phyloP scores from a whole-genome alignment of 2,329 filamentous ascomycete species.

The Cordyceps cicadae region DNA sequence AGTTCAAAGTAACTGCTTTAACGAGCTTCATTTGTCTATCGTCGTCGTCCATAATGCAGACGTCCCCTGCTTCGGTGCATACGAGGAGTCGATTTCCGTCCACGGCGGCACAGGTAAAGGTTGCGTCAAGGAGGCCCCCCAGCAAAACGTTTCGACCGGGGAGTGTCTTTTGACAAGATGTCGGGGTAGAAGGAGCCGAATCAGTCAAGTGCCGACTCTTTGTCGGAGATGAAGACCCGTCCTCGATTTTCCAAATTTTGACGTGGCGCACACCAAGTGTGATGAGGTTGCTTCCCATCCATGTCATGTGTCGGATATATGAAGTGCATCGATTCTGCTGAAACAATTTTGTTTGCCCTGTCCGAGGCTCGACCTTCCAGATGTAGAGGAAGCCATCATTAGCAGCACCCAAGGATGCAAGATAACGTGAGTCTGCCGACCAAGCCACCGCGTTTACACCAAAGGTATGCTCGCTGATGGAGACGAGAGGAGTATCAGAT shows the following conservation, averaged over 20 bases:
- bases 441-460: conserved; percentile 85
- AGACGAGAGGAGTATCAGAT: conserved; percentile 73
- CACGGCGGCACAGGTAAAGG: conserved; percentile 72
- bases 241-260: conserved; percentile 86
- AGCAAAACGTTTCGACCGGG: conserved; percentile 82
- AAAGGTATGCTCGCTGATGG: conserved; percentile 81
- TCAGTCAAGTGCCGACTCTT: conserved; percentile 51
- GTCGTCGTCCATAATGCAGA: conserved; percentile 80
- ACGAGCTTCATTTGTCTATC: conserved; percentile 63
- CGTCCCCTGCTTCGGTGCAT: conserved; percentile 77
- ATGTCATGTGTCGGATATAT: conserved; percentile 75
- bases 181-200: conserved; percentile 22
- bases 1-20: conserved; percentile 57
- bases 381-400: conserved; percentile 94
- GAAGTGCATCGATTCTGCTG: conserved; percentile 89
- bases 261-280: conserved; percentile 87
- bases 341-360: conserved; percentile 69
- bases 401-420: conserved; percentile 78
- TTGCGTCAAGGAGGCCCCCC: conserved; percentile 71
- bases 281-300: conserved; percentile 76
- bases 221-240: conserved; percentile 51
- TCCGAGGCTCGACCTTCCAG: conserved; percentile 79
- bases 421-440: conserved; percentile 74
- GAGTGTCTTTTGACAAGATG: conserved; percentile 51
- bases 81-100: conserved; percentile 69